Base-by-base conservation (phyloP, 2,329 filamentous ascomycete species). In the Penicillium oxalicum region DNA sequence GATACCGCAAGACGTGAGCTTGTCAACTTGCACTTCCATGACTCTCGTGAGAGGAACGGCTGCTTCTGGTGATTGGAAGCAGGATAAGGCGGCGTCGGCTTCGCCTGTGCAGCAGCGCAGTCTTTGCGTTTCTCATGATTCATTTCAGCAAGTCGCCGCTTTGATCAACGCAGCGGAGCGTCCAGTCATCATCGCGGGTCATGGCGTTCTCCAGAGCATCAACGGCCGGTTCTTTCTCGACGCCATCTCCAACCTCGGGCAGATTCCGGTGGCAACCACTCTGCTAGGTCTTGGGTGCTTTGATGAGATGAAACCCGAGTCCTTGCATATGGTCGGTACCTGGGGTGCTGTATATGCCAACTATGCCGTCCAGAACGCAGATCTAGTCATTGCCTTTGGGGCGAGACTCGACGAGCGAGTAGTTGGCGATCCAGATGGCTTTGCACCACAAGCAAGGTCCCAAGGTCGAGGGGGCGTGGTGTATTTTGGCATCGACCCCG, bases 271-370 rank as follows among this genome's bases (percentile, higher is more conserved):
- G 26, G 95, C 90, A 5, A 96, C 91, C 18, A 95, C 90, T 39
- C 82, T 97, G 3, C 90, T 94, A 59, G 91, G 90, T 51, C 81
- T 97, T 3, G 91, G 91, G 53, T 87, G 81, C 9, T 96, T 86
- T 59, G 90, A 96, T 62, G 91, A 96, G 73, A 80, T 89, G 1
- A 87, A 96, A 61, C 81, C 87, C 54, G 95, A 94, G 78, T 86
- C 90, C 35, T 78, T 96, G 39, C 90, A 95, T 72, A 96, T 97
- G 91, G 81, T 96, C 13, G 91, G 91, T 54, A 95, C 95, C 88
- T 90, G 96, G 74, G 91, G 91, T 47, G 85, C 89, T 3, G 89
- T 88, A 3, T 96, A 94, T 64, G 91, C 91, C 63, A 96, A 97
- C 74, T 88, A 95, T 83, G 82, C 91, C 8, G 94, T 97, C 74